These are phyloP conservation scores for Colletotrichum siamense DNA, from an alignment of 2,329 filamentous ascomycete genomes.

Conservation along the genomic window DNA sequence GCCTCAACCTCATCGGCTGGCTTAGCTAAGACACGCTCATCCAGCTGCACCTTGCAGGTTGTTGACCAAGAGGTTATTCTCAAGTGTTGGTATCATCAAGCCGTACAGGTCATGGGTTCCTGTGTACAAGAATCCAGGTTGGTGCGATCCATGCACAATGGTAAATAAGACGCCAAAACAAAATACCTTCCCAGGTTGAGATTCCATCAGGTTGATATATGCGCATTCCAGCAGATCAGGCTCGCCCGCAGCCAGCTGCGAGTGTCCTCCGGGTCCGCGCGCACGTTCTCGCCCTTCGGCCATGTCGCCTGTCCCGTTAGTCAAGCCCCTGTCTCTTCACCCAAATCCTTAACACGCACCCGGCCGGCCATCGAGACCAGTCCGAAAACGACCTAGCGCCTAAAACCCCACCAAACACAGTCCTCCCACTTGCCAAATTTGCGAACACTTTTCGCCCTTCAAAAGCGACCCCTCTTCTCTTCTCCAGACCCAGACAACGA, in stretches of 20 bases:
- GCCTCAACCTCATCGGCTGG: not conserved
- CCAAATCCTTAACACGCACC: not conserved
- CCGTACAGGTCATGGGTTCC: not conserved
- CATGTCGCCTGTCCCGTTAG: not conserved
- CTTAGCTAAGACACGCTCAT: not conserved
- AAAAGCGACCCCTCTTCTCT: conserved; percentile 20
- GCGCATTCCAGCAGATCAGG: not conserved
- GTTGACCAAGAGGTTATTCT: not conserved
- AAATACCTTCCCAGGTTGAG: not conserved
- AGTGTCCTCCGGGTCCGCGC: not conserved
- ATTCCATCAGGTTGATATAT: not conserved
- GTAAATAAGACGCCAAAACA: not conserved
- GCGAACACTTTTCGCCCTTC: conserved; percentile 24
- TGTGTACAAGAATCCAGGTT: not conserved
- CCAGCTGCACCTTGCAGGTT: not conserved
- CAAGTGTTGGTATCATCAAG: not conserved
- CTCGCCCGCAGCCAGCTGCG: not conserved
- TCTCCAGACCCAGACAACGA: conserved; percentile 20
- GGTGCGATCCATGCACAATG: not conserved
- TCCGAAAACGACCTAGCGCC: conserved; percentile 15
- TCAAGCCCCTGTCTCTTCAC: not conserved
- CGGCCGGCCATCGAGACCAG: not conserved
- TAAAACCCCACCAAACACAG: conserved; percentile 26
- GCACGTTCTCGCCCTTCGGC: conserved; percentile 15
- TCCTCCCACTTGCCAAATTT: conserved; percentile 26